Conservation (phyloP, 257 asterid species). For the Solanum bukasovii region DNA sequence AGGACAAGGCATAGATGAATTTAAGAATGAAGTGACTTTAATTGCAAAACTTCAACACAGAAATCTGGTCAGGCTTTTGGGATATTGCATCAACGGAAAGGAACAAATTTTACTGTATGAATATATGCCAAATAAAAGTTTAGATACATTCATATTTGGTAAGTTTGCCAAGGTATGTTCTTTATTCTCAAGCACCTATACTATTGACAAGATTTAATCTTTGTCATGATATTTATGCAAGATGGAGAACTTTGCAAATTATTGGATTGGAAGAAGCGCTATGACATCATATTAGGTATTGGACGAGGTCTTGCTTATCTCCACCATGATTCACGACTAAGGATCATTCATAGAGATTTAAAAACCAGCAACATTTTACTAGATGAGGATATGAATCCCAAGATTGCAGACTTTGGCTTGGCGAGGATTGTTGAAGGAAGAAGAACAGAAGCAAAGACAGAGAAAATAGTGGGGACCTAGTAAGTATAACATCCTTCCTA, state of each 20-base stretch:
- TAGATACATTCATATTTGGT: slow-evolving; percentile 12
- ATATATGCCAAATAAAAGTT: not conserved
- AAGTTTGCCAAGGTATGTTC: not conserved
- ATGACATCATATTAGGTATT: not conserved
- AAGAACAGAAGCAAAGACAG: not conserved
- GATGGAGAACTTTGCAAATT: not conserved
- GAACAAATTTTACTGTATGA: slow-evolving; percentile 10
- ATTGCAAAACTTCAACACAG: not conserved
- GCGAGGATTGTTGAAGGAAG: not conserved
- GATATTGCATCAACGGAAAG: slow-evolving; percentile 5
- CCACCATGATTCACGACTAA: not conserved
- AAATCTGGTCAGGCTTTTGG: not conserved
- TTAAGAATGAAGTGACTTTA: slow-evolving; percentile 5
- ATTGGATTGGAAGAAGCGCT: not conserved
- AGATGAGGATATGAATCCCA: not conserved
- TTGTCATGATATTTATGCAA: not conserved
- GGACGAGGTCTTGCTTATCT: not conserved
- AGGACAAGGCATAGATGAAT: slow-evolving; percentile 18
- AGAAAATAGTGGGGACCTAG: not conserved
- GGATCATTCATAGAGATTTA: not conserved
- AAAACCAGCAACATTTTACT: not conserved
- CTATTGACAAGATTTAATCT: too few species aligned
- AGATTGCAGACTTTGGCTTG: not conserved
- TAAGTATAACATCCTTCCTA: not conserved
- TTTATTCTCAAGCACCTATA: not conserved